These are phyloP conservation scores for Haematococcus lacustris DNA, from an alignment of 139 green algal species.

Conservation along the genomic window DNA sequence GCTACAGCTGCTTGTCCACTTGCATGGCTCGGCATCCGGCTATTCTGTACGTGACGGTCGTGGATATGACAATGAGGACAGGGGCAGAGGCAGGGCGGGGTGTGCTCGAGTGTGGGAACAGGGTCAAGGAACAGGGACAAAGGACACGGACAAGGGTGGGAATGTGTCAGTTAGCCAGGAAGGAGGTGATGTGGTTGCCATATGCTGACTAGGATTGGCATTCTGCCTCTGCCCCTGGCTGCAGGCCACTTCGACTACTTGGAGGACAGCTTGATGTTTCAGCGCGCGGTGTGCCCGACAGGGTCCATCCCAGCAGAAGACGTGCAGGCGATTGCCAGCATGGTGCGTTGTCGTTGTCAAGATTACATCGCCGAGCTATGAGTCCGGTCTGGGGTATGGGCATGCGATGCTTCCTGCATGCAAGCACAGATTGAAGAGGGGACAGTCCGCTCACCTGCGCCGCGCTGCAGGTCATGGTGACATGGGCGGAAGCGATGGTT, in stretches of 20 bases:
- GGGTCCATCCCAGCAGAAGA: not conserved
- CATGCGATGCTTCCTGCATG: not conserved
- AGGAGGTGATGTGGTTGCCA: not conserved
- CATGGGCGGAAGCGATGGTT: conserved; percentile 65
- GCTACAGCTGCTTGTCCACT: no score
- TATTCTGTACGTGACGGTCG: no score
- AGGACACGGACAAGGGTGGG: not conserved
- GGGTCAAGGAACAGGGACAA: not conserved
- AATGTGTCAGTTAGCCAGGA: not conserved
- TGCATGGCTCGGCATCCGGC: no score
- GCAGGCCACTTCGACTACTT: conserved; percentile 77
- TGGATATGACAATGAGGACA: not conserved
- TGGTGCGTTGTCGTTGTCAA: conserved; percentile 6
- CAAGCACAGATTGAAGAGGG: not conserved
- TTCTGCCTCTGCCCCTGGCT: conserved; percentile 13
- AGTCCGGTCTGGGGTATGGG: not conserved
- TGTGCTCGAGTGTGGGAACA: not conserved
- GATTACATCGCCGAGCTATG: not conserved
- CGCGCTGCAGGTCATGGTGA: conserved; percentile 61
- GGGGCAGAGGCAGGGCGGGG: not conserved
- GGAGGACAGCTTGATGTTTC: conserved; percentile 34
- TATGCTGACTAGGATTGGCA: not conserved
- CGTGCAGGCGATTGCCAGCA: conserved; percentile 1
- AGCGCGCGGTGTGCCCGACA: conserved; percentile 51
- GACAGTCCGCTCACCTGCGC: conserved; percentile 23